Evolutionary conservation across 345 rosid genomes (phyloP).

Genomic region (Rhodamnia argentea): DNA sequence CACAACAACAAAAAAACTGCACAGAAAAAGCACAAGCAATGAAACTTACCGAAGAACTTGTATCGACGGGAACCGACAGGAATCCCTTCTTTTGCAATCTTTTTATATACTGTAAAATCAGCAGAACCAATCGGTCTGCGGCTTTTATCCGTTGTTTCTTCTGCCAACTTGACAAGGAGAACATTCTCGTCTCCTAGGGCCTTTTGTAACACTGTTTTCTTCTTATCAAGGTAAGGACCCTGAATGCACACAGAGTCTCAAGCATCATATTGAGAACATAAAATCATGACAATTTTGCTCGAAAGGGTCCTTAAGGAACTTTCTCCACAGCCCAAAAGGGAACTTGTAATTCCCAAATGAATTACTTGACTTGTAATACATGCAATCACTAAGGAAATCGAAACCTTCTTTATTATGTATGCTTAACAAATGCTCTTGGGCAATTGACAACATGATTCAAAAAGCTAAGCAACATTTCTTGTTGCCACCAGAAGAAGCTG

Average conservation of each 20-base stretch:
- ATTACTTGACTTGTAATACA: not conserved
- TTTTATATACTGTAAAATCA: slow-evolving; percentile 4
- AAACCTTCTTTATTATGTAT: too few species aligned
- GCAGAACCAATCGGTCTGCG: not conserved
- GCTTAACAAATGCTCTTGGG: too few species aligned
- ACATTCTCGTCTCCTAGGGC: slow-evolving; percentile 75
- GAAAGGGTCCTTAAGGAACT: not conserved
- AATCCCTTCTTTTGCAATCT: slow-evolving; percentile 47
- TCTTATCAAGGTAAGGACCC: slow-evolving; percentile 48
- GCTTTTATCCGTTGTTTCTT: not conserved
- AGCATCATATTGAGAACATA: not conserved
- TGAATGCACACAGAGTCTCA: slow-evolving; percentile 1
- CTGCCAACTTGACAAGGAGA: slow-evolving; percentile 52
- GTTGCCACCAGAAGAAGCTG: too few species aligned
- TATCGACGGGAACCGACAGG: slow-evolving; percentile 50
- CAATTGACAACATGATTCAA: too few species aligned
- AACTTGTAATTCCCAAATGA: not conserved
- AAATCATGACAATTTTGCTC: not conserved
- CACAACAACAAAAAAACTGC: not conserved
- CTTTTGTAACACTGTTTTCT: slow-evolving; percentile 51
- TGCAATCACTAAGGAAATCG: too few species aligned
- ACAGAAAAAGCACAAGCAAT: not conserved
- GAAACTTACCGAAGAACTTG: slow-evolving; percentile 63
- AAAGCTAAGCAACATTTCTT: too few species aligned
- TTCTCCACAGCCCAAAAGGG: not conserved